Base-by-base conservation (phyloP, 2,329 filamentous ascomycete species). In the Lasiodiplodia hormozganensis region DNA sequence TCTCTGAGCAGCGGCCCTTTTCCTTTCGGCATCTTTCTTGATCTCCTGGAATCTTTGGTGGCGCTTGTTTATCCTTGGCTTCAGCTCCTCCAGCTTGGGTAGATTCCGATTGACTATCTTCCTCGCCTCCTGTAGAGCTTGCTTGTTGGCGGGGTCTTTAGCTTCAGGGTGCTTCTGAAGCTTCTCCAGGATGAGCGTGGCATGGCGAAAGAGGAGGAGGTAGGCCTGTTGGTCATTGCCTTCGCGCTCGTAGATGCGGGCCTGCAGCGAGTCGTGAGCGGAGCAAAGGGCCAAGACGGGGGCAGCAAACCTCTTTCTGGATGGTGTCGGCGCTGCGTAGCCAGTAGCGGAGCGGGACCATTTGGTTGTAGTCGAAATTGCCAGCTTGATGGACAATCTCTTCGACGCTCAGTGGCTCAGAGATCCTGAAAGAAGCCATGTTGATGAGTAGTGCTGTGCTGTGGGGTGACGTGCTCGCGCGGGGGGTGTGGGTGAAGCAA, bases 141-240 rank as follows among this genome's bases (percentile, higher is more conserved):
- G 79, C 67, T 84, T 84, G 71, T 86, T 86, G 43, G 90, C 88
- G 11, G 88, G 85, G 8, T 88, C 86, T 72, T 87, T 90, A 56
- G 88, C 88, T 68, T 96, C 89, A 1, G 95, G 94, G 74, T 98
- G 96, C 1, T 83, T 86, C 0, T 88, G 85, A 10, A 99, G 84
- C 66, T 91, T 86, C 7, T 93, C 87, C 34, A 97, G 83, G 28
- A 97, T 88, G n/a, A 99, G 88, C 65, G 90, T 86, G 11, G 93
- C 93, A 81, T 97, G 94, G 73, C 96, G 90, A 77, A 96, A 93
- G n/a, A 97, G 87, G 69, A 98, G 89, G 67, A 97, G 87, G 79
- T 97, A 99, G 4, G 95, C 92, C 76, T 96, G 91, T 74, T 94
- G 89, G 71, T 93, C 89, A 80, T 97, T 94, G 74, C 91, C 90